Base-by-base conservation (phyloP, 2,329 filamentous ascomycete species). In the Chaetomiaceae sp. region DNA sequence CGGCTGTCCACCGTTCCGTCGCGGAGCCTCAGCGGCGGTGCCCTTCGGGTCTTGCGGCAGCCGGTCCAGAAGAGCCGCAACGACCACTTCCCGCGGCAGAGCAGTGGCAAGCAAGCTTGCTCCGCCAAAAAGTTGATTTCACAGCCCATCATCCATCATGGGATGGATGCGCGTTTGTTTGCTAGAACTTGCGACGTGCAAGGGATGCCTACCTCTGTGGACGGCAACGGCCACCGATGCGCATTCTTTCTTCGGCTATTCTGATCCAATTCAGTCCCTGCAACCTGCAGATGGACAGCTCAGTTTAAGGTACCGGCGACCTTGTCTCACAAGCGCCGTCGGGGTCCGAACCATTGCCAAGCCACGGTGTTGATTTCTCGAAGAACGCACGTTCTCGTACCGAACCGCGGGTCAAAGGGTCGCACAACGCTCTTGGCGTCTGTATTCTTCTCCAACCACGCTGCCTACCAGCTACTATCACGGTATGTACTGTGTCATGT, bases 361-460 rank as follows among this genome's bases (percentile, higher is more conserved):
- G 42, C n/a, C 17, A 30, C 42, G 20, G 14, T 7, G 17, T 19
- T 20, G 31, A 44, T 14, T 9, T 37, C n/a, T 42, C 25, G 25
- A 42, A 33, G 14, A 35, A 27, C 10, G 25, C 25, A 27, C 6
- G 25, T 27, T 27, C 25, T 6, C 25, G 25, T 27, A 7, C n/a
- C 33, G n/a, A 16, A 14, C 33, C 33, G 10, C 21, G n/a, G 25
- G 19, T n/a, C 30, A n/a, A n/a, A n/a, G n/a, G 23, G 47, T 49
- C 33, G 47, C 40, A 38, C 47, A 4, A 7, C 35, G 30, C 14
- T 35, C 48, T 41, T 51, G 47, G 42, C 48, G 25, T 21, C 16
- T 17, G 33, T 7, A 27, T 10, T 6, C 10, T 7, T 27, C 25
- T 27, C 25, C 25, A 27, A 10, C 25, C 6, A 27, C 25, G 6